phyloP scores from a whole-genome alignment of 257 asterid species.

The Lavandula angustifolia region DNA sequence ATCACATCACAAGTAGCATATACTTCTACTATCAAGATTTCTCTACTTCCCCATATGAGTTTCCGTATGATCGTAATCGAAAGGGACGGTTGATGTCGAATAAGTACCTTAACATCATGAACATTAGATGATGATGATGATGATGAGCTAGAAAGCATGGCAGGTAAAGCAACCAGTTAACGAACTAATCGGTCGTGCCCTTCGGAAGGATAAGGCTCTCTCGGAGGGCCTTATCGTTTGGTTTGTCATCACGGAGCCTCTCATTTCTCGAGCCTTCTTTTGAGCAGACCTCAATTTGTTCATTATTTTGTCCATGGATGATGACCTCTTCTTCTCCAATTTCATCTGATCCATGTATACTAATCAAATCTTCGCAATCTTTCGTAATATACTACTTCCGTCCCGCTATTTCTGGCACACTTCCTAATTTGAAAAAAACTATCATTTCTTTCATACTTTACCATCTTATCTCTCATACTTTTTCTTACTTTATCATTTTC shows the following conservation, averaged over 20 bases:
- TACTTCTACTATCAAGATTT: not conserved
- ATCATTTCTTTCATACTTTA: too few species aligned
- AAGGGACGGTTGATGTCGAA: not conserved
- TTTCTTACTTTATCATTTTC: too few species aligned
- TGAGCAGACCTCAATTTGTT: slow-evolving; percentile 81
- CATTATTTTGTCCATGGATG: slow-evolving; percentile 93
- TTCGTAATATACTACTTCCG: slow-evolving; percentile 1
- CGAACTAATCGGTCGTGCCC: slow-evolving; percentile 64
- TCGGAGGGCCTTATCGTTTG: slow-evolving; percentile 49
- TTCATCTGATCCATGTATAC: slow-evolving; percentile 61
- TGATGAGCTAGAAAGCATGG: slow-evolving; percentile 57
- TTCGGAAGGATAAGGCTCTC: slow-evolving; percentile 58
- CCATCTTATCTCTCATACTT: too few species aligned
- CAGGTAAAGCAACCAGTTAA: slow-evolving; percentile 94
- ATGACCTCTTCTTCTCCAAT: slow-evolving; percentile 91
- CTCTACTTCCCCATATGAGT: too few species aligned
- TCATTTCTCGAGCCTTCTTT: slow-evolving; percentile 87
- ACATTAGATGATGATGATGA: not conserved
- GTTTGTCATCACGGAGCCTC: slow-evolving; percentile 56
- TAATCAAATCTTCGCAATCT: slow-evolving; percentile 19
- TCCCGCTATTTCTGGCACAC: too few species aligned
- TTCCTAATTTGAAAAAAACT: too few species aligned
- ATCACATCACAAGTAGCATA: too few species aligned
- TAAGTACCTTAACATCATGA: slow-evolving; percentile 40
- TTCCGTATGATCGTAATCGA: not conserved